phyloP scores from a whole-genome alignment of 208 protist species.

The Leishmania amazonensis region DNA sequence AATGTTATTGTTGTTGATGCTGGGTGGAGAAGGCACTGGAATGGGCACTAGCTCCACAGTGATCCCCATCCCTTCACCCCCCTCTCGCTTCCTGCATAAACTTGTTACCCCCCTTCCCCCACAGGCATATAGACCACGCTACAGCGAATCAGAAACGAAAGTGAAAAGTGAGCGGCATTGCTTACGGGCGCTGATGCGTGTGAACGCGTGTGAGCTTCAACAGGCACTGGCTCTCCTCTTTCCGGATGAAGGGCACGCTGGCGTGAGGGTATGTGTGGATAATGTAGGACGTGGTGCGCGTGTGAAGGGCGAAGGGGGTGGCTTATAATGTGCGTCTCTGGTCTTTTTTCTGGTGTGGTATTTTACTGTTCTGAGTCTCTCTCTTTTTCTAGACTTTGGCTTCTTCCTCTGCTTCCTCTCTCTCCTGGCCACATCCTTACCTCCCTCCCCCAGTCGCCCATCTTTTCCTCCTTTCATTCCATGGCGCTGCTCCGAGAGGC shows the following conservation, averaged over 20 bases:
- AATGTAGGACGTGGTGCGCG: neutral
- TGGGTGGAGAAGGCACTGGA: neutral
- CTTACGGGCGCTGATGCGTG: neutral
- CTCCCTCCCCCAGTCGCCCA: neutral
- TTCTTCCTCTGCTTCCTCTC: constrained; percentile 1
- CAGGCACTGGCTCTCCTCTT: neutral
- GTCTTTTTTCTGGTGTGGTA: neutral
- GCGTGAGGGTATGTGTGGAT: neutral
- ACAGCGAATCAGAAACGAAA: neutral
- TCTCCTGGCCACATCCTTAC: neutral
- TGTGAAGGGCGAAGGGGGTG: neutral
- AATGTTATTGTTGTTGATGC: neutral
- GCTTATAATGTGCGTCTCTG: neutral
- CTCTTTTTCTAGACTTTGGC: neutral
- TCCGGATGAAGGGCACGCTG: neutral
- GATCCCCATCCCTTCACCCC: neutral
- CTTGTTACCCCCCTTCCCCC: neutral
- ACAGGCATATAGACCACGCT: neutral
- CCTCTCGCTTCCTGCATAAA: neutral
- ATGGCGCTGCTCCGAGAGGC: neutral
- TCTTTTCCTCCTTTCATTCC: neutral
- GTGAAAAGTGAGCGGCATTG: neutral
- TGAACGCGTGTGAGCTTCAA: neutral
- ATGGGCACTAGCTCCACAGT: neutral
- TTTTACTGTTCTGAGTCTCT: neutral